Evolutionary conservation across 2,329 filamentous ascomycete species (phyloP).

Genomic region (Diaporthe ilicicola): DNA sequence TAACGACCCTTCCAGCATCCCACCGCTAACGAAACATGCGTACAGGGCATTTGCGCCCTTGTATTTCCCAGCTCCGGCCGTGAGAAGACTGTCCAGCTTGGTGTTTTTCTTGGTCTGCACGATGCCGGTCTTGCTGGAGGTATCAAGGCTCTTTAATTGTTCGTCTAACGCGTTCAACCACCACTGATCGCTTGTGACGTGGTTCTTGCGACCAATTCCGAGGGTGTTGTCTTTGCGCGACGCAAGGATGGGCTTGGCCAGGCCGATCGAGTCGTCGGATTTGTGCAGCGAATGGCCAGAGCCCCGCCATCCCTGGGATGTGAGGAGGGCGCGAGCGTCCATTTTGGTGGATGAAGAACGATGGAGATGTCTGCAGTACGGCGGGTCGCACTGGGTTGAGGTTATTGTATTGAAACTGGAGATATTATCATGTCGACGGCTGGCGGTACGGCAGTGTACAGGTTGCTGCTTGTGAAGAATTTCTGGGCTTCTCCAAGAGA

Average conservation of each 20-base stretch:
- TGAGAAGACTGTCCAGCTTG: slow-evolving; percentile 62
- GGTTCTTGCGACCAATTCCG: slow-evolving; percentile 80
- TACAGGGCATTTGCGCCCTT: slow-evolving; percentile 75
- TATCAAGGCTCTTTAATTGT: slow-evolving; percentile 82
- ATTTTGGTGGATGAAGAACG: slow-evolving; percentile 55
- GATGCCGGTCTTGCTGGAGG: slow-evolving; percentile 63
- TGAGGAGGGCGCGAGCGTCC: slow-evolving; percentile 85
- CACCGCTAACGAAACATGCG: slow-evolving; percentile 84
- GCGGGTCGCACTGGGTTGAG: neutral
- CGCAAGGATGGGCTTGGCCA: slow-evolving; percentile 84
- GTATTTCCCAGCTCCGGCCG: slow-evolving; percentile 63
- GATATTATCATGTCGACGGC: slow-evolving; percentile 16
- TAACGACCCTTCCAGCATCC: slow-evolving; percentile 78
- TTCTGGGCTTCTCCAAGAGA: neutral
- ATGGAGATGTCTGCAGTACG: neutral
- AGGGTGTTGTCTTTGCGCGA: slow-evolving; percentile 82
- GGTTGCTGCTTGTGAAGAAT: neutral
- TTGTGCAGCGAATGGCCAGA: slow-evolving; percentile 87
- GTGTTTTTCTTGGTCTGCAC: slow-evolving; percentile 63
- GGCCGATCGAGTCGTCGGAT: slow-evolving; percentile 74
- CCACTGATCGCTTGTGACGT: slow-evolving; percentile 84
- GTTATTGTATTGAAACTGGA: neutral
- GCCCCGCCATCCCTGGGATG: slow-evolving; percentile 89
- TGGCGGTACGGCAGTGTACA: neutral
- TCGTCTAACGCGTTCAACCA: slow-evolving; percentile 96